Conservation (phyloP, 495 filamentous ascomycete genomes). For the Monascus purpureus region DNA sequence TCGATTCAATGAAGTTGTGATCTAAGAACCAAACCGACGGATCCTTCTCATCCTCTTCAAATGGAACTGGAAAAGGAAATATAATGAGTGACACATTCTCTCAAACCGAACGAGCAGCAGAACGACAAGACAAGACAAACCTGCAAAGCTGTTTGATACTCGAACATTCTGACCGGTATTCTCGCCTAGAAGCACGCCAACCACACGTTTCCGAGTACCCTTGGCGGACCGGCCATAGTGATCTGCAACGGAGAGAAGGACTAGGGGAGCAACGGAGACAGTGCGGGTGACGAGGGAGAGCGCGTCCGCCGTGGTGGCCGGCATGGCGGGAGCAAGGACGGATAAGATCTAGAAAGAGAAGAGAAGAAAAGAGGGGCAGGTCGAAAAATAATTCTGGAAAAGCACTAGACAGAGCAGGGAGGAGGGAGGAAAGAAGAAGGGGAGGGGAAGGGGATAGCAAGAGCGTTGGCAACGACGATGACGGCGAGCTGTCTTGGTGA, state of each 20-base stretch:
- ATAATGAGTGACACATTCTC: conserved; percentile 7
- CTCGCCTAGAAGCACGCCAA: conserved; percentile 89
- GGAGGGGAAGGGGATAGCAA: neutral
- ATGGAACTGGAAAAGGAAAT: conserved; percentile 53
- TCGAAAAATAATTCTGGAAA: neutral
- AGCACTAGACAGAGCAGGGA: conserved; percentile 1
- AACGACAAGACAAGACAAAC: conserved; percentile 34
- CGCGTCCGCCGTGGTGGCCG: conserved; percentile 87
- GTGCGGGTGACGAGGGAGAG: conserved; percentile 81
- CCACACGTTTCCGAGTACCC: conserved; percentile 82
- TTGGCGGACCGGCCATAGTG: conserved; percentile 92
- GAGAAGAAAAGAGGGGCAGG: conserved; percentile 1
- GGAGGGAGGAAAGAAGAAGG: conserved; percentile 2
- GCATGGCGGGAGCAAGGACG: conserved; percentile 44
- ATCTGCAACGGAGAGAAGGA: conserved; percentile 95
- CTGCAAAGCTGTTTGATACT: conserved; percentile 97
- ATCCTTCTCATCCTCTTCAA: conserved; percentile 97
- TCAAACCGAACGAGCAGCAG: conserved; percentile 1
- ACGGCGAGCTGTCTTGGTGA: conserved; percentile 1
- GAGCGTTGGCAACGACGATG: conserved; percentile 3
- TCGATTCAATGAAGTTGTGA: conserved; percentile 97
- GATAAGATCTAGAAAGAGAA: conserved; percentile 5
- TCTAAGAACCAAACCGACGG: conserved; percentile 98
- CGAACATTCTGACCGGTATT: conserved; percentile 89
- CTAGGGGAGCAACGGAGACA: conserved; percentile 93